A percentile compares a stretch with the other conserved stretches of the same genome.
These are phyloP conservation scores for Pseudogymnoascus destructans DNA, from an alignment of 2,329 filamentous ascomycete species.

Conservation along the genomic window DNA sequence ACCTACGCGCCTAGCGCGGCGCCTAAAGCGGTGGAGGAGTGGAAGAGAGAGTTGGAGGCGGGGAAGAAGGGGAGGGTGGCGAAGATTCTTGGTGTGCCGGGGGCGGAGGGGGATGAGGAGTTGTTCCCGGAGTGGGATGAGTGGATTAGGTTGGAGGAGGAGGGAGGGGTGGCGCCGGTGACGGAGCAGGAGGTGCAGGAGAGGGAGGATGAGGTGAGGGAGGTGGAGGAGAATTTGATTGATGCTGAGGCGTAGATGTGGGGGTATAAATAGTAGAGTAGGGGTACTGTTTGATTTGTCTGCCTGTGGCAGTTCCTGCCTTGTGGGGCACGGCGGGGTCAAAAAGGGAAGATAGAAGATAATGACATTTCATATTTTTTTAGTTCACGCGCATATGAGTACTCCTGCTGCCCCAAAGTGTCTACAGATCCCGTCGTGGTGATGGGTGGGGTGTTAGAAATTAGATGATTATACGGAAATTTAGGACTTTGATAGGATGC, in stretches of 20 bases:
- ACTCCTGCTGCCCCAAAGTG: too few species aligned
- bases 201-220: background rate
- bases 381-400: background rate
- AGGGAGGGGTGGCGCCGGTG: conserved; percentile 34
- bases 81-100: conserved; percentile 67
- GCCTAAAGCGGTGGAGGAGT: conserved; percentile 52
- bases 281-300: background rate
- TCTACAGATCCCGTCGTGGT: too few species aligned
- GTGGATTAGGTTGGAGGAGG: conserved; percentile 67
- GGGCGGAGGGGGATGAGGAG: conserved; percentile 57
- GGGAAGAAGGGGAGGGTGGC: conserved; percentile 74
- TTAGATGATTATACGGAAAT: too few species aligned
- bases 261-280: background rate
- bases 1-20: conserved; percentile 84
- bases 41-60: conserved; percentile 77
- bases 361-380: conserved; percentile 8
- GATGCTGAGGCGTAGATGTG: background rate
- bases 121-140: conserved; percentile 96
- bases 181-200: background rate
- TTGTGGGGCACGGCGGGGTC: background rate
- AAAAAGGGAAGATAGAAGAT: conserved; percentile 7
- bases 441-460: too few species aligned
- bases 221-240: background rate
- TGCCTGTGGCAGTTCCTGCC: background rate
- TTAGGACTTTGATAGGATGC: too few species aligned